These are phyloP conservation scores for Phytophthora sp. DNA, from an alignment of 352 stramenopile genomes.

Conservation along the genomic window DNA sequence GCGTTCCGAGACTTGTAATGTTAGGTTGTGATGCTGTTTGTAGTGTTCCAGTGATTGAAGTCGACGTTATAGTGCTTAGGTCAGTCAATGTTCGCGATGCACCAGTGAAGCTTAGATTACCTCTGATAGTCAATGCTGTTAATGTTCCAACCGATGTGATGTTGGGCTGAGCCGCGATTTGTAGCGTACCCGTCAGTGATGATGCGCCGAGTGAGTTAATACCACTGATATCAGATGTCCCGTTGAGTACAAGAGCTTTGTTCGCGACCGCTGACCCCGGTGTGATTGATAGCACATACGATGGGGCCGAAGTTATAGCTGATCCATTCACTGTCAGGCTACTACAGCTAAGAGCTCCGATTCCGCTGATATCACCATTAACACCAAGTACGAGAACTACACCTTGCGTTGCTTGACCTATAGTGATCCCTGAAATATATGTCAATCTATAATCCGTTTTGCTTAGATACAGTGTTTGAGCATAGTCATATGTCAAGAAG, in stretches of 20 bases:
- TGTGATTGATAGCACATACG: neutral
- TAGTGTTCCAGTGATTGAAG: neutral
- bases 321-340: neutral
- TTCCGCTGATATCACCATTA: neutral
- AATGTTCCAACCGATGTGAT: neutral
- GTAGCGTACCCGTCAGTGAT: too few relatives aligned
- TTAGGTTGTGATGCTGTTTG: neutral
- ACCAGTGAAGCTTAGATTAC: too few relatives aligned
- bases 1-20: neutral
- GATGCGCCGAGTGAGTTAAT: too few relatives aligned
- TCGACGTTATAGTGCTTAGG: neutral
- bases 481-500: constrained; percentile 7
- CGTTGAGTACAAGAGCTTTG: neutral
- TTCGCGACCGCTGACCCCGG: neutral
- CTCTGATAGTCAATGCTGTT: too few relatives aligned
- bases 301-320: neutral
- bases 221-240: too few relatives aligned
- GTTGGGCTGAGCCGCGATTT: too few relatives aligned
- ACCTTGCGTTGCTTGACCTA: neutral
- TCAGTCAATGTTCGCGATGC: too few relatives aligned
- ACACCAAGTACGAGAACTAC: neutral
- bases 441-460: neutral
- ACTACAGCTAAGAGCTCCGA: neutral
- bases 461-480: neutral
- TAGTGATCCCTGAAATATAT: neutral